Conservation (phyloP, 2,329 filamentous ascomycete genomes). For the Clarireedia paspali region DNA sequence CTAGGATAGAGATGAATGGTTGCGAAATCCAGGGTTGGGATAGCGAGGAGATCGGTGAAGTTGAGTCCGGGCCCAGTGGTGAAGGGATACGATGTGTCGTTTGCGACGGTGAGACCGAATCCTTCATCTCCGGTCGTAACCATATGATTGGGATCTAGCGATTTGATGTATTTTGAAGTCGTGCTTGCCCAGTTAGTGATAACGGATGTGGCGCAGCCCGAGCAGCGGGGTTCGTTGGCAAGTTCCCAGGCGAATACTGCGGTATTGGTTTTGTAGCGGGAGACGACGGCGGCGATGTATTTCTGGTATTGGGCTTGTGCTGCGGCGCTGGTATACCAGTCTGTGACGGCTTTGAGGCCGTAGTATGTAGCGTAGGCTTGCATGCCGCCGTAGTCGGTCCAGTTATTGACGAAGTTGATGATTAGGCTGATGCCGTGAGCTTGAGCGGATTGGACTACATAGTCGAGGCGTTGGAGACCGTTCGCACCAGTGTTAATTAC, state of each 20-base stretch:
- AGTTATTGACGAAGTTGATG: slow-evolving; percentile 62
- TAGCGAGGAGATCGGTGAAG: slow-evolving; percentile 38
- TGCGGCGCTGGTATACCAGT: slow-evolving; percentile 48
- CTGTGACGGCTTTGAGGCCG: slow-evolving; percentile 36
- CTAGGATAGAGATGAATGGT: slow-evolving; percentile 45
- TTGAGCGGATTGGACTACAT: slow-evolving; percentile 53
- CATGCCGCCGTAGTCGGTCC: slow-evolving; percentile 61
- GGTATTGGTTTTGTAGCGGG: slow-evolving; percentile 48
- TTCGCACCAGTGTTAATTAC: slow-evolving; percentile 57
- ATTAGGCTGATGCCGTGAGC: slow-evolving; percentile 54
- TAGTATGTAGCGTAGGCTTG: slow-evolving; percentile 48
- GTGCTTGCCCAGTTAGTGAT: slow-evolving; percentile 52
- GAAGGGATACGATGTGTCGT: slow-evolving; percentile 37
- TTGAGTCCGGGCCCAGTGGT: slow-evolving; percentile 34
- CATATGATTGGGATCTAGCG: slow-evolving; percentile 52
- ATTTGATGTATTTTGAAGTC: slow-evolving; percentile 56
- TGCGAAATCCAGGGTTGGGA: slow-evolving; percentile 41
- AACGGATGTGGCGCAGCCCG: slow-evolving; percentile 48
- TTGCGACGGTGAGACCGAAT: slow-evolving; percentile 34
- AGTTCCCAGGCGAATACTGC: slow-evolving; percentile 64
- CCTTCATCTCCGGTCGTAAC: slow-evolving; percentile 60
- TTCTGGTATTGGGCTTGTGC: slow-evolving; percentile 49
- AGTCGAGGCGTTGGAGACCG: slow-evolving; percentile 57
- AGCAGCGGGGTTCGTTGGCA: slow-evolving; percentile 60
- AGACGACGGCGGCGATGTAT: slow-evolving; percentile 53